Conservation (phyloP, 1,139 yeast species). For the Hanseniaspora uvarum region DNA sequence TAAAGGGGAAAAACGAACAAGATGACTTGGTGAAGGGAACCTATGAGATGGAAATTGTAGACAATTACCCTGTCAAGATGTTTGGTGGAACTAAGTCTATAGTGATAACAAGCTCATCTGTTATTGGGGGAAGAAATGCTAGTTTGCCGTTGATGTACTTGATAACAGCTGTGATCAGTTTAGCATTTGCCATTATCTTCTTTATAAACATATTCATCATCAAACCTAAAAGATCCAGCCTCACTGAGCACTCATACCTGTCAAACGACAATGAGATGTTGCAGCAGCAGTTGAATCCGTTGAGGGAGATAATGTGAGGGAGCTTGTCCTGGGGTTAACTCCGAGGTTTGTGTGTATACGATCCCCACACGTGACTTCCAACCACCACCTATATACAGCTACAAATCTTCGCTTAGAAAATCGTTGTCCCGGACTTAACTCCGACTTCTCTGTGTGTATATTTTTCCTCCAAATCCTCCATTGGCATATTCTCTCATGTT, state of each 20-base stretch:
- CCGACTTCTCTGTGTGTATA: too few relatives aligned
- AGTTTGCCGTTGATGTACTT: conserved; percentile 85
- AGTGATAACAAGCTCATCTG: conserved; percentile 73
- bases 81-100: conserved; percentile 76
- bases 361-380: not conserved
- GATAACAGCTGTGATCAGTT: conserved; percentile 79
- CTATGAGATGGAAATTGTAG: conserved; percentile 62
- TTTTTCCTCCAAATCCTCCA: too few relatives aligned
- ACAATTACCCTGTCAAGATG: conserved; percentile 78
- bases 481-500: too few relatives aligned
- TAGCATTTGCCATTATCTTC: conserved; percentile 38
- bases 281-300: conserved; percentile 19
- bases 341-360: not conserved
- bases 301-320: conserved; percentile 26
- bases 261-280: conserved; percentile 25
- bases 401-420: too few relatives aligned
- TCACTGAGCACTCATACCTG: conserved; percentile 37
- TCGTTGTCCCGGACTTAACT: too few relatives aligned
- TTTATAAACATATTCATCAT: conserved; percentile 37
- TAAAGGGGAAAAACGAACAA: conserved; percentile 70
- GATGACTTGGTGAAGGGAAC: conserved; percentile 52
- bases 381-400: too few relatives aligned
- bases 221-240: conserved; percentile 34
- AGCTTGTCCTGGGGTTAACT: not conserved
- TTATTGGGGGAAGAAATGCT: conserved; percentile 80